Evolutionary conservation across 805 yeast genomes (phyloP).

Genomic region (Yamadazyma phyllophila): DNA sequence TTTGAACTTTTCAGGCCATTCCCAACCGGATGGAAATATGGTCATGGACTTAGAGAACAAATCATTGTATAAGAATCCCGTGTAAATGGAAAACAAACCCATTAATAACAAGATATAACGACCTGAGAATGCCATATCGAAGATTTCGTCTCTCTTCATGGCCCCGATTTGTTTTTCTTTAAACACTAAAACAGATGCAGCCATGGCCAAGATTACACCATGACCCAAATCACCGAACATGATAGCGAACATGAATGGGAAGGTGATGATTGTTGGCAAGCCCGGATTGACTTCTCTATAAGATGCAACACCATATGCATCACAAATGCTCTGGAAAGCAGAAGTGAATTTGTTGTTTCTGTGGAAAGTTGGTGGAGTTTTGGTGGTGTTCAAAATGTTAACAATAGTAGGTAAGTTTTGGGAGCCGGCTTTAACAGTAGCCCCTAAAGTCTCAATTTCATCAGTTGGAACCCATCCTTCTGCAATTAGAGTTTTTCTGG

Average conservation of each 20-base stretch:
- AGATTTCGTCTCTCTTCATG: slow-evolving; percentile 83
- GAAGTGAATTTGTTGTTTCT: slow-evolving; percentile 91
- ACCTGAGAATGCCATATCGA: slow-evolving; percentile 94
- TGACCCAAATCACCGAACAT: slow-evolving; percentile 99
- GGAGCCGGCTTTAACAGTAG: slow-evolving; percentile 62
- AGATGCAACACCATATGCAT: slow-evolving; percentile 90
- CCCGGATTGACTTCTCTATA: slow-evolving; percentile 97
- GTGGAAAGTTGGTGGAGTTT: slow-evolving; percentile 92
- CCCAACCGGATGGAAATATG: slow-evolving; percentile 86
- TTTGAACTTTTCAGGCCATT: slow-evolving; percentile 77
- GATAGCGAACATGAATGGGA: slow-evolving; percentile 97
- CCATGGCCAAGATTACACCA: slow-evolving; percentile 77
- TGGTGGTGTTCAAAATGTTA: slow-evolving; percentile 67
- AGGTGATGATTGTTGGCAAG: slow-evolving; percentile 88
- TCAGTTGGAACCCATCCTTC: slow-evolving; percentile 96
- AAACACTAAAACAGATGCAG: slow-evolving; percentile 67
- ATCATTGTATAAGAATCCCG: slow-evolving; percentile 93
- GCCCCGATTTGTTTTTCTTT: slow-evolving; percentile 70
- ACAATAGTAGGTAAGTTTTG: slow-evolving; percentile 52
- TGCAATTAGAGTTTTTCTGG: slow-evolving; percentile 83
- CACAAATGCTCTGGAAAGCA: slow-evolving; percentile 91
- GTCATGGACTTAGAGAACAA: slow-evolving; percentile 89
- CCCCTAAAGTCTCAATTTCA: slow-evolving; percentile 65
- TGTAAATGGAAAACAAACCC: slow-evolving; percentile 95
- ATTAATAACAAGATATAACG: slow-evolving; percentile 85